Evolutionary conservation across 768 basidiomycete genomes (phyloP).

Genomic region (Galerina marginata): DNA sequence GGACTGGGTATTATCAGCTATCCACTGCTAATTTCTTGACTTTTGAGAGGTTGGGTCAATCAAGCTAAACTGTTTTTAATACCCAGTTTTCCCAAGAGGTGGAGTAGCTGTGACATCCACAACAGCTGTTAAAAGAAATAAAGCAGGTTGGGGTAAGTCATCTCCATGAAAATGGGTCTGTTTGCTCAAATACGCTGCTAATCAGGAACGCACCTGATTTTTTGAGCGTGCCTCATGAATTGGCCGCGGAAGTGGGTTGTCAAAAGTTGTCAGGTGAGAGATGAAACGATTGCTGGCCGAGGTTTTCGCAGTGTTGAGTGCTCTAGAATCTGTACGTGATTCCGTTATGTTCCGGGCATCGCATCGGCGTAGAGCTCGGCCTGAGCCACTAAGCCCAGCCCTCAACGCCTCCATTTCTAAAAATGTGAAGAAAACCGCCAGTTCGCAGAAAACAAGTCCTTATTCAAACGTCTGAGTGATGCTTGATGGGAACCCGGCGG

Average conservation of each 20-base stretch:
- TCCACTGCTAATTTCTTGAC: not conserved
- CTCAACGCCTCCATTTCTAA: not conserved
- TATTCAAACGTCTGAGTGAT: not conserved
- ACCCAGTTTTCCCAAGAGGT: conserved; percentile 2
- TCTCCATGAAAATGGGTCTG: conserved; percentile 1
- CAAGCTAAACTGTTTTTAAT: conserved; percentile 6
- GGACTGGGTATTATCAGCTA: not conserved
- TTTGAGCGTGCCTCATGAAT: not conserved
- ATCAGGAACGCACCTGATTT: not conserved
- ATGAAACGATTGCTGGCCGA: not conserved
- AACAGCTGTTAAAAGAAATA: not conserved
- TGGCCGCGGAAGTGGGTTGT: conserved; percentile 9
- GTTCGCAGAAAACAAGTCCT: too few relatives aligned
- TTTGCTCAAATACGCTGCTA: not conserved
- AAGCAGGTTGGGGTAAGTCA: not conserved
- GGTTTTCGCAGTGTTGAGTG: not conserved
- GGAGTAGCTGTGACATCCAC: not conserved
- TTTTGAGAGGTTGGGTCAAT: not conserved
- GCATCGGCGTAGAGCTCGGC: not conserved
- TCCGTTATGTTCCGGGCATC: not conserved
- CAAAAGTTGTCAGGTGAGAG: conserved; percentile 1
- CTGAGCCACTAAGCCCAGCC: not conserved
- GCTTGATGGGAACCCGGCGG: conserved; percentile 1
- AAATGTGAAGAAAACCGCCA: too few relatives aligned
- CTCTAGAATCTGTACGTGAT: not conserved